These are phyloP conservation scores for Quercus parvula DNA, from an alignment of 306 rosid genomes.

Conservation along the genomic window DNA sequence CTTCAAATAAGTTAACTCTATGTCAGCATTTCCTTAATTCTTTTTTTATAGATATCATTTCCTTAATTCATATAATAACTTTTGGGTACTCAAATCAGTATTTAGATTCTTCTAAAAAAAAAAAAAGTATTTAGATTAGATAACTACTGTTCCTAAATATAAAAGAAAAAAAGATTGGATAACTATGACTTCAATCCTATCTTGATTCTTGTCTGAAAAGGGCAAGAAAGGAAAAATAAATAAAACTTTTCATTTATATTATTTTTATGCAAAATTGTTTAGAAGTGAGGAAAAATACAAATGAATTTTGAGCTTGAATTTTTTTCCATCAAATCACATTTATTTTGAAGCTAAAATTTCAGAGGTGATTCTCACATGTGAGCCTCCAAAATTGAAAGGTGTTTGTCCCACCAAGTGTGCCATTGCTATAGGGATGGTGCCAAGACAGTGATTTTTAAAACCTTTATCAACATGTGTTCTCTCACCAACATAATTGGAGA, in stretches of 20 bases:
- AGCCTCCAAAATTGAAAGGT: constrained; percentile 10
- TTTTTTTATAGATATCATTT: too few species aligned
- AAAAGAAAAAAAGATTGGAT: not conserved
- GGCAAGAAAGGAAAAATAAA: not conserved
- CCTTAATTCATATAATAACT: too few species aligned
- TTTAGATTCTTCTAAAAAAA: too few species aligned
- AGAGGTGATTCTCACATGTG: too few species aligned
- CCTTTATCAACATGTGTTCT: not conserved
- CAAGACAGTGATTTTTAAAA: not conserved
- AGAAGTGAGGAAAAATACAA: not conserved
- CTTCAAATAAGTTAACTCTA: not conserved
- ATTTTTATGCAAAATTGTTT: not conserved
- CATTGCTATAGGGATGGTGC: constrained; percentile 13
- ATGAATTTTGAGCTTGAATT: not conserved
- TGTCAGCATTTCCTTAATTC: not conserved
- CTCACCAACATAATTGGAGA: not conserved
- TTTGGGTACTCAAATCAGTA: too few species aligned
- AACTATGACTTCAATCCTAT: not conserved
- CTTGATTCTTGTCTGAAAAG: constrained; percentile 3
- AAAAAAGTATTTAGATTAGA: too few species aligned
- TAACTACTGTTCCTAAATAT: too few species aligned
- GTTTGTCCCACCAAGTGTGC: constrained; percentile 14
- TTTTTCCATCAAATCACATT: not conserved
- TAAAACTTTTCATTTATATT: not conserved
- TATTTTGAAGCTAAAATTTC: not conserved